Evolutionary conservation across 2,329 filamentous ascomycete species (phyloP).

Genomic region (Emergomyces pasteurianus): DNA sequence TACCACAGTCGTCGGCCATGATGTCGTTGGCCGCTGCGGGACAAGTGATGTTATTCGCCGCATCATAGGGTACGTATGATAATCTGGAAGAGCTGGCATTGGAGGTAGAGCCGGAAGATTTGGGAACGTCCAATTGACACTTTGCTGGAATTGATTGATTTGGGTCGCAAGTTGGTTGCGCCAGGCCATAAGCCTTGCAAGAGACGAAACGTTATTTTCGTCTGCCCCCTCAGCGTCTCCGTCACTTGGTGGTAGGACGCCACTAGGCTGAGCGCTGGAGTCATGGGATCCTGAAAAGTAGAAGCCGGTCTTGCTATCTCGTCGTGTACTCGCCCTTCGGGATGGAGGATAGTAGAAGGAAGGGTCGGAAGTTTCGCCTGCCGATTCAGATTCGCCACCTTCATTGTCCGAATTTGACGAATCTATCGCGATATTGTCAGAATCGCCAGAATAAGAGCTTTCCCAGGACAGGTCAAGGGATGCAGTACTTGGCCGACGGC

Average conservation of each 20-base stretch:
- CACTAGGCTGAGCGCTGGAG: constrained; percentile 9
- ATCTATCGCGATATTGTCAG: constrained; percentile 33
- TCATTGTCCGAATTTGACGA: constrained; percentile 17
- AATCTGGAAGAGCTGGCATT: constrained; percentile 55
- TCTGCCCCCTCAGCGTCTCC: constrained; percentile 16
- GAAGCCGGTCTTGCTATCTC: constrained; percentile 18
- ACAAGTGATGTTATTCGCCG: constrained; percentile 61
- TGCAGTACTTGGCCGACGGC: constrained; percentile 41
- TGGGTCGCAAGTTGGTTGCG: constrained; percentile 63
- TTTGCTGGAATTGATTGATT: constrained; percentile 65
- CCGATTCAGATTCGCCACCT: constrained; percentile 19
- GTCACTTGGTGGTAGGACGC: constrained; percentile 15
- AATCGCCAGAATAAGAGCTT: constrained; percentile 37
- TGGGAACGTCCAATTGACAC: constrained; percentile 53
- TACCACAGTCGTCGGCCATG: constrained; percentile 20
- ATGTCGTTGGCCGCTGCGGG: constrained; percentile 49
- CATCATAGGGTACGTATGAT: constrained; percentile 61
- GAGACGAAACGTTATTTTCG: constrained; percentile 36
- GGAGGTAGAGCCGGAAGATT: constrained; percentile 48
- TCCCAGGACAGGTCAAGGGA: constrained; percentile 59
- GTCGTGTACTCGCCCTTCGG: constrained; percentile 26
- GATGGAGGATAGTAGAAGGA: constrained; percentile 20
- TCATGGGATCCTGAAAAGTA: constrained; percentile 12
- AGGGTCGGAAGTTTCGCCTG: constrained; percentile 12
- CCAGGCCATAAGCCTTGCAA: constrained; percentile 56